Base-by-base conservation (phyloP, 768 basidiomycete genomes). In the Auricularia auricula-judae region DNA sequence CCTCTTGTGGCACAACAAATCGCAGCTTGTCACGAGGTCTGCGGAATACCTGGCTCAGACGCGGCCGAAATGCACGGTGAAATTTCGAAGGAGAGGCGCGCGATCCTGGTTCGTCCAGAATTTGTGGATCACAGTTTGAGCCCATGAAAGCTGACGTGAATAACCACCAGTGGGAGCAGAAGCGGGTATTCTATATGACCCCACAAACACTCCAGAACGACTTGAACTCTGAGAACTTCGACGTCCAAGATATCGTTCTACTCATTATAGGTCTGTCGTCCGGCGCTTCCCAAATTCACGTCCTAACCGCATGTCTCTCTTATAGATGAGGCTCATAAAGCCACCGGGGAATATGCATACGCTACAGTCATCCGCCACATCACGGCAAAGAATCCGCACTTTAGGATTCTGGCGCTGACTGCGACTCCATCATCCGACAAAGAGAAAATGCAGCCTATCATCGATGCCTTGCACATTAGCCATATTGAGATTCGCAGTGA, bases 1-100 rank as follows among this genome's bases (percentile, higher is more conserved):
- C 97, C 97, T 3, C 82, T 99, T 4, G 97, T 99, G 33, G 85
- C 91, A 3, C 97, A 99, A 71, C 97, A 99, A 71, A 85, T 98
- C 44, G 85, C 88, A 62, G 95, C 97, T 1, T 98, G 92, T 72
- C 97, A 97, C 70, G 81, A 87, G 72, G 86, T 87, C 3, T 98
- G 95, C 69, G 97, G 97, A 4, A 98, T 98, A 62, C 91, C 94
- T 18, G 89, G 90, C 4, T 79, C 77, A 62, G 90, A 95, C 71
- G 90, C 93, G 0, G 80, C 85, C 8, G 94, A 97, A 70, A 76
- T 99, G 68, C 98, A 93, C 0, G 96, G 96, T 2, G 79, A 87
- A 33, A 86, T 85, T 35, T 70, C 81, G 2, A 80, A 76, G 63
- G 64, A 78, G 4, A 77, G 79, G 60, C 80, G 93, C 62, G 79